phyloP scores from a whole-genome alignment of 257 asterid species.

The Solanum sparsipilum region DNA sequence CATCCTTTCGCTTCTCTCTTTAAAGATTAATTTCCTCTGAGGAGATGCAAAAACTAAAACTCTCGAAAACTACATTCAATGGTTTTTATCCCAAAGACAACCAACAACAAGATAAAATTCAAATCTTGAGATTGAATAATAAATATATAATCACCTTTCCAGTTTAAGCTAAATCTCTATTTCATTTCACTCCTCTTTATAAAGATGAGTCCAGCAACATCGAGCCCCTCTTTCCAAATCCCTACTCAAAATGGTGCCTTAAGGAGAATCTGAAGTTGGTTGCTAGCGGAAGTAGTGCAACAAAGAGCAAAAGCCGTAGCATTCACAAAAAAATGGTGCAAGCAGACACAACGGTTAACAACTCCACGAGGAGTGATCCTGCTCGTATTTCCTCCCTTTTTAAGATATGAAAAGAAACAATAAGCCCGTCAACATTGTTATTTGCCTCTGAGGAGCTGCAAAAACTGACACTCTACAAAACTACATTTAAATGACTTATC shows the following conservation, averaged over 20 bases:
- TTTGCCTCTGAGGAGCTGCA: not conserved
- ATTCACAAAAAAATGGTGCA: not conserved
- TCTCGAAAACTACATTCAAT: not conserved
- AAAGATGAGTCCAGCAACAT: not conserved
- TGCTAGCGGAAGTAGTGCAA: not conserved
- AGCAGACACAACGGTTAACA: not conserved
- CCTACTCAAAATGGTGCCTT: not conserved
- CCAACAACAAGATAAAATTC: not conserved
- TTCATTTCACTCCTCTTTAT: not conserved
- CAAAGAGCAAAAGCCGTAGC: not conserved
- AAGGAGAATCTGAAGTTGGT: not conserved
- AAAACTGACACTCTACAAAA: not conserved
- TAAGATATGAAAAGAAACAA: not conserved
- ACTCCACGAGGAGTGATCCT: not conserved
- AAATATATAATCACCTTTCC: not conserved
- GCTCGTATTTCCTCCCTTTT: not conserved
- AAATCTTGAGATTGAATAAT: not conserved
- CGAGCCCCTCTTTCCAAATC: not conserved
- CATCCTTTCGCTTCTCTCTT: not conserved
- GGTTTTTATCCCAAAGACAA: not conserved
- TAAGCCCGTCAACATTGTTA: not conserved
- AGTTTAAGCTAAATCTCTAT: not conserved
- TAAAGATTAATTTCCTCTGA: not conserved
- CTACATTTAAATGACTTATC: not conserved
- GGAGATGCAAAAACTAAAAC: not conserved